A percentile compares a stretch with the other conserved stretches of the same genome.
Evolutionary conservation across 208 protist species (phyloP).

Genomic region (Crithidia mellificae): DNA sequence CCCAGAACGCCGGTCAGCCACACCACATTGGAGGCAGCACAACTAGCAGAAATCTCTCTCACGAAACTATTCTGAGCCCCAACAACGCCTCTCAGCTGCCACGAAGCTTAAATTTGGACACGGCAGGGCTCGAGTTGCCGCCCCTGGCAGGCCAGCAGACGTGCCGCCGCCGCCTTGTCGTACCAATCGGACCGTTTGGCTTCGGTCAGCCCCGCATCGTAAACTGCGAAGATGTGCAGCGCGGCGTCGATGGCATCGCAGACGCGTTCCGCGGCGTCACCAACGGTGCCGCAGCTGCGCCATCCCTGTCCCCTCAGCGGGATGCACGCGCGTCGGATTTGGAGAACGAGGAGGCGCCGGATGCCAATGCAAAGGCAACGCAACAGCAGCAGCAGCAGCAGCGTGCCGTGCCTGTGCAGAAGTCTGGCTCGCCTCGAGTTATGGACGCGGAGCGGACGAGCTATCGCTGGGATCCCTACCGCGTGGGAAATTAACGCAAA

Average conservation of each 20-base stretch:
- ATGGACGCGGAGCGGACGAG: conserved; percentile 5
- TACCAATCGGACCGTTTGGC: conserved; percentile 12
- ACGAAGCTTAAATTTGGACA: neutral
- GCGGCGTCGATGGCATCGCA: conserved; percentile 1
- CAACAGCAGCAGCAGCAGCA: neutral
- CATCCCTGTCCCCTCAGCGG: too few relatives aligned
- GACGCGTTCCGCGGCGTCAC: neutral
- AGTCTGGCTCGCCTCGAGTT: conserved; percentile 1
- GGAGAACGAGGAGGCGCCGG: too few relatives aligned
- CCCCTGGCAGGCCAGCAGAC: conserved; percentile 3
- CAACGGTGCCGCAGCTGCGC: too few relatives aligned
- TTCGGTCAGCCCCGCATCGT: neutral
- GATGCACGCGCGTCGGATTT: too few relatives aligned
- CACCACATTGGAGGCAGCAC: neutral
- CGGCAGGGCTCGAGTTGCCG: neutral
- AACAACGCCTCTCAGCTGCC: neutral
- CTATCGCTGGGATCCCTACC: conserved; percentile 25
- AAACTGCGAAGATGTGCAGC: neutral
- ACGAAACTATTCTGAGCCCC: too few relatives aligned
- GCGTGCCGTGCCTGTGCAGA: conserved; percentile 8
- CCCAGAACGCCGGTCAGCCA: too few relatives aligned
- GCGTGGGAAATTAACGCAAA: neutral
- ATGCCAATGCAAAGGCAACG: neutral
- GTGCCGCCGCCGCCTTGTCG: conserved; percentile 8
- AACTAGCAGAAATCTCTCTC: neutral